A percentile compares a stretch with the other conserved stretches of the same genome.
Evolutionary conservation across 176 grass and related monocot genomes (phyloP).

Genomic region (Carex kokanica): DNA sequence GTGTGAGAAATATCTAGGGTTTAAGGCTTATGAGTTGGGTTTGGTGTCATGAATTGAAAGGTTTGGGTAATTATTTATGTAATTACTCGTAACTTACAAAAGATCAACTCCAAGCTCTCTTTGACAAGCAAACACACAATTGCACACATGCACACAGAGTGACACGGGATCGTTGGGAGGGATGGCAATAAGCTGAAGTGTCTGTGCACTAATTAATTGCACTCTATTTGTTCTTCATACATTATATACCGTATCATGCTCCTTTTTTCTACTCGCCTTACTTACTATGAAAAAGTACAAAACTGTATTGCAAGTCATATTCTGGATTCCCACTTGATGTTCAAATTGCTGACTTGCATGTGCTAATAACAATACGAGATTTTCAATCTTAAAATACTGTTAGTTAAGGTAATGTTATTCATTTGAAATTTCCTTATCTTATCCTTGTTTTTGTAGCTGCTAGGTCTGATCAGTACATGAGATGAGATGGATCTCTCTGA

Average conservation of each 20-base stretch:
- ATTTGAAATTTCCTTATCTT: not conserved
- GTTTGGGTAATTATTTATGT: not conserved
- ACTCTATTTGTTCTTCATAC: not conserved
- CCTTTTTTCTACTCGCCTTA: not conserved
- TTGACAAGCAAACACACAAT: no score
- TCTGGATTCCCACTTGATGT: not conserved
- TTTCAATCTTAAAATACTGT: not conserved
- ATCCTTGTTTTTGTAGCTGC: not conserved
- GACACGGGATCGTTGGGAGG: no score
- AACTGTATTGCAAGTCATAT: not conserved
- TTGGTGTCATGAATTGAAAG: not conserved
- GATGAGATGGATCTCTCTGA: constrained; percentile 18
- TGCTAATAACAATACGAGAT: not conserved
- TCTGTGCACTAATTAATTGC: not conserved
- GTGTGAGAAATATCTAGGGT: not conserved
- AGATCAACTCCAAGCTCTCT: not conserved
- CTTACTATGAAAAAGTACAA: not conserved
- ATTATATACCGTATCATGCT: not conserved
- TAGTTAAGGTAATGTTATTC: not conserved
- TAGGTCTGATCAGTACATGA: not conserved
- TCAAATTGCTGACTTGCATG: not conserved
- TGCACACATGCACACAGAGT: no score
- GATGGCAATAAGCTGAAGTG: not conserved
- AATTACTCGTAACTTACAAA: not conserved
- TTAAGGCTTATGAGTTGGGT: not conserved